These are phyloP conservation scores for Dactylonectria macrodidyma DNA, from an alignment of 2,329 filamentous ascomycete species.

Conservation along the genomic window DNA sequence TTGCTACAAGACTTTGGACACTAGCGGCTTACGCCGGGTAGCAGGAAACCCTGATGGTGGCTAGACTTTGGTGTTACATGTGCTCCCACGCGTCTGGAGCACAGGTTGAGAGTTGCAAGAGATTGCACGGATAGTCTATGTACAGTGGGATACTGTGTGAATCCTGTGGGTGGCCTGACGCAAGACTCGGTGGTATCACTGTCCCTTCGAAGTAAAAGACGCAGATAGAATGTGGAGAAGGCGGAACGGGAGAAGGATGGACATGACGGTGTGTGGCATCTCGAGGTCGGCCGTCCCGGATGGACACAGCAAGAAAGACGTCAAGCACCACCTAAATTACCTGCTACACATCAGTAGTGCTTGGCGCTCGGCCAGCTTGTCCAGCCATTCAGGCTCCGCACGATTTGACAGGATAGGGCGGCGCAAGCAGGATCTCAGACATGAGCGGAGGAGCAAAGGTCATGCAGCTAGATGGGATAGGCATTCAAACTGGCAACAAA, in stretches of 20 bases:
- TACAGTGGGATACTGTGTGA: neutral
- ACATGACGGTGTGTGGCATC: neutral
- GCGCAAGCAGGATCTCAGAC: slow-evolving; percentile 8
- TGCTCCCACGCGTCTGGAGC: slow-evolving; percentile 1
- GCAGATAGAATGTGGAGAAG: neutral
- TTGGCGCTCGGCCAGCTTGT: neutral
- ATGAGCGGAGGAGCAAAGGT: neutral
- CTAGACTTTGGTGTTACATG: neutral
- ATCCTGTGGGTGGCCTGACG: neutral
- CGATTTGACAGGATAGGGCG: neutral
- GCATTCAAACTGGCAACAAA: neutral
- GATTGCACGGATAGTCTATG: slow-evolving; percentile 1
- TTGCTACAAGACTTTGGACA: neutral
- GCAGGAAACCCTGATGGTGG: slow-evolving; percentile 4
- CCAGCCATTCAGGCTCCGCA: neutral
- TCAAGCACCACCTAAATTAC: neutral
- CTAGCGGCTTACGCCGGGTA: neutral
- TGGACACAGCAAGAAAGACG: neutral
- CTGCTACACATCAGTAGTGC: neutral
- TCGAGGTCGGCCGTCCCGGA: neutral
- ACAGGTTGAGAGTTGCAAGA: slow-evolving; percentile 6
- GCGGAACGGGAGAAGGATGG: neutral
- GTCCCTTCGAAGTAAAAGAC: neutral
- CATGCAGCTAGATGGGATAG: slow-evolving; percentile 6
- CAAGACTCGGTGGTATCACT: neutral